Evolutionary conservation across 2,329 filamentous ascomycete species (phyloP).

Genomic region (Diaporthe velutina): DNA sequence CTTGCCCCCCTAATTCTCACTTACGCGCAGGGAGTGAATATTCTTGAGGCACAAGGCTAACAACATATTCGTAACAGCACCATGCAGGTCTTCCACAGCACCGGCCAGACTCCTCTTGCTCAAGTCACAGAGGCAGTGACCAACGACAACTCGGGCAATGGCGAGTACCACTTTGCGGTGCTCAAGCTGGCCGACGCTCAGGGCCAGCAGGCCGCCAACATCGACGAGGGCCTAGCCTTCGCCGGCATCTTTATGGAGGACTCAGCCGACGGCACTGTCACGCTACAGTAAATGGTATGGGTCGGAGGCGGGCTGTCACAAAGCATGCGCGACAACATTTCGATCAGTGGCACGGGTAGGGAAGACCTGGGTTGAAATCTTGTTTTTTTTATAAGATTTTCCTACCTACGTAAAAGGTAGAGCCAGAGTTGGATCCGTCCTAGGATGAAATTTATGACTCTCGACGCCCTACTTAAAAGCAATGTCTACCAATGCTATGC

Average conservation of each 20-base stretch:
- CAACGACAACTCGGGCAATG: conserved; percentile 56
- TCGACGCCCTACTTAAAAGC: not conserved
- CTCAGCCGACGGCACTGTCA: conserved; percentile 39
- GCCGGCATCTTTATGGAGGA: conserved; percentile 52
- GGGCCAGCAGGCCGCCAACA: conserved; percentile 48
- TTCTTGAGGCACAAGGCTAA: not conserved
- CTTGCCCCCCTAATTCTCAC: too few species aligned
- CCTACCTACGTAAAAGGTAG: not conserved
- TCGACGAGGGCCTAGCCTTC: conserved; percentile 50
- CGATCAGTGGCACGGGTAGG: not conserved
- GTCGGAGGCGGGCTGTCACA: not conserved
- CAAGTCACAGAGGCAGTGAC: conserved; percentile 51
- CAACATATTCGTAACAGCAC: conserved; percentile 8
- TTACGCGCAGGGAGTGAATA: too few species aligned
- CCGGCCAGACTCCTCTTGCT: conserved; percentile 51
- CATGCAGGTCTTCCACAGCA: conserved; percentile 55
- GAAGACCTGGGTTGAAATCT: not conserved
- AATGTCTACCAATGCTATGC: not conserved
- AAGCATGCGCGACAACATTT: not conserved
- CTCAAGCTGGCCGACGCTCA: conserved; percentile 55
- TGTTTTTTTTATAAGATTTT: not conserved
- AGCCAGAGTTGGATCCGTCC: not conserved
- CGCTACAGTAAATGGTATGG: conserved; percentile 31
- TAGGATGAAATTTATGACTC: not conserved
- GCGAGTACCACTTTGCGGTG: conserved; percentile 60